phyloP scores from a whole-genome alignment of 2,329 filamentous ascomycete species.

The Scedosporium minutisporum region DNA sequence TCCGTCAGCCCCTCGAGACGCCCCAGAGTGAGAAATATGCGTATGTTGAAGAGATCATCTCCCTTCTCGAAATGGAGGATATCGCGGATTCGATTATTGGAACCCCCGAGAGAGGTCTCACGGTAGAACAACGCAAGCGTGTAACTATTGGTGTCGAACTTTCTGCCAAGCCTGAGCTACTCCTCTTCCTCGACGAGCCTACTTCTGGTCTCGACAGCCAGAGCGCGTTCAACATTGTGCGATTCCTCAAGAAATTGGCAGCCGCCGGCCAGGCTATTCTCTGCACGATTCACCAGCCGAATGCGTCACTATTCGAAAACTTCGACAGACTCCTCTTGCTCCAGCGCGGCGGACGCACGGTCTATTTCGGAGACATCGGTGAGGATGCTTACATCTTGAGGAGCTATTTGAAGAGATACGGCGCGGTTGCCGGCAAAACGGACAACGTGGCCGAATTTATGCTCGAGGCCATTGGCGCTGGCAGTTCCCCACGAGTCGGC shows the following conservation, averaged over 20 bases:
- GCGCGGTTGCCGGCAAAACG: slow-evolving; percentile 45
- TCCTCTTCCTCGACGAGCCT: slow-evolving; percentile 72
- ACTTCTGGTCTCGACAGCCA: slow-evolving; percentile 66
- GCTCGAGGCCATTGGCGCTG: slow-evolving; percentile 75
- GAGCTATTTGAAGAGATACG: slow-evolving; percentile 48
- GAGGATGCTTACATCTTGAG: slow-evolving; percentile 63
- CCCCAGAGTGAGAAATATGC: slow-evolving; percentile 44
- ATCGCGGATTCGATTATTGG: slow-evolving; percentile 52
- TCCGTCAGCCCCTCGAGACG: slow-evolving; percentile 46
- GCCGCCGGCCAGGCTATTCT: slow-evolving; percentile 78
- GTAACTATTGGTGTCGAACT: slow-evolving; percentile 90
- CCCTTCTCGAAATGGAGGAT: slow-evolving; percentile 47
- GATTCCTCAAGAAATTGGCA: slow-evolving; percentile 59
- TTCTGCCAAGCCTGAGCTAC: slow-evolving; percentile 68
- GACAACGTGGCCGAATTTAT: slow-evolving; percentile 67
- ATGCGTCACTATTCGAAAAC: slow-evolving; percentile 75
- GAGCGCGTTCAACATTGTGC: slow-evolving; percentile 59
- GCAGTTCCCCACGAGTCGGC: slow-evolving; percentile 61
- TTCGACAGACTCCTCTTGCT: slow-evolving; percentile 77
- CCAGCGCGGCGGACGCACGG: slow-evolving; percentile 66
- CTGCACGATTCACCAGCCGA: slow-evolving; percentile 87
- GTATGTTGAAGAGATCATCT: slow-evolving; percentile 53
- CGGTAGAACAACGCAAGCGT: slow-evolving; percentile 57
- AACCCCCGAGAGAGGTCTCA: slow-evolving; percentile 57
- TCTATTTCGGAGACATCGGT: slow-evolving; percentile 82